Conservation (phyloP, 2,329 filamentous ascomycete genomes). For the Epichloe typhina region DNA sequence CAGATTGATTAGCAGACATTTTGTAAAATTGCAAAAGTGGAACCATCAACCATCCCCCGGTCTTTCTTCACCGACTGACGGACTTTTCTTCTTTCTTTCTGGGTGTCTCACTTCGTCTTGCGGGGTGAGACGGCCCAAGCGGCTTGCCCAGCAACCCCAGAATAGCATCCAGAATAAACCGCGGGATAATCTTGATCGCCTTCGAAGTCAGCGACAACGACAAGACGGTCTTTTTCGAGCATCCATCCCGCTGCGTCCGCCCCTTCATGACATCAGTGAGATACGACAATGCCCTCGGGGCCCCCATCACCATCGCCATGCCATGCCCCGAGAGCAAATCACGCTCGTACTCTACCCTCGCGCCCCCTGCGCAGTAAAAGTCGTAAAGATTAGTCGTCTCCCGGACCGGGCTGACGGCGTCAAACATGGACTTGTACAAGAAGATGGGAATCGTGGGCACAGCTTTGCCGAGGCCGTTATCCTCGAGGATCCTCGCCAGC, state of each 20-base stretch:
- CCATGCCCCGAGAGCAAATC: neutral
- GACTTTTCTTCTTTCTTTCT: neutral
- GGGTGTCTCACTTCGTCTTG: neutral
- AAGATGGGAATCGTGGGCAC: neutral
- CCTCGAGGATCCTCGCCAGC: neutral
- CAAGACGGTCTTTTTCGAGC: neutral
- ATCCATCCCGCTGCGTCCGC: neutral
- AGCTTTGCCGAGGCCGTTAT: neutral
- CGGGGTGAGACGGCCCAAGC: neutral
- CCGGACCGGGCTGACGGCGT: slow-evolving; percentile 1
- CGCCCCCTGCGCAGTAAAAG: neutral
- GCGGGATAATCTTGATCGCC: neutral
- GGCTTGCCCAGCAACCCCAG: neutral
- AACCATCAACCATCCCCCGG: no score
- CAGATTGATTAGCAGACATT: no score
- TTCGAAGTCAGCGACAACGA: neutral
- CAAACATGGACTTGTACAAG: neutral
- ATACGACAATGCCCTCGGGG: neutral
- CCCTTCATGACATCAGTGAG: slow-evolving; percentile 1
- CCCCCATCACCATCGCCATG: neutral
- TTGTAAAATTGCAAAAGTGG: no score
- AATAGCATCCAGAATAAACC: neutral
- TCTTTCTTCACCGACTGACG: no score
- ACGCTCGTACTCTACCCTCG: neutral
- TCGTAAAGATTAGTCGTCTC: slow-evolving; percentile 1